phyloP scores from a whole-genome alignment of 164 flowering plant genomes.

The Vitis cinerea region DNA sequence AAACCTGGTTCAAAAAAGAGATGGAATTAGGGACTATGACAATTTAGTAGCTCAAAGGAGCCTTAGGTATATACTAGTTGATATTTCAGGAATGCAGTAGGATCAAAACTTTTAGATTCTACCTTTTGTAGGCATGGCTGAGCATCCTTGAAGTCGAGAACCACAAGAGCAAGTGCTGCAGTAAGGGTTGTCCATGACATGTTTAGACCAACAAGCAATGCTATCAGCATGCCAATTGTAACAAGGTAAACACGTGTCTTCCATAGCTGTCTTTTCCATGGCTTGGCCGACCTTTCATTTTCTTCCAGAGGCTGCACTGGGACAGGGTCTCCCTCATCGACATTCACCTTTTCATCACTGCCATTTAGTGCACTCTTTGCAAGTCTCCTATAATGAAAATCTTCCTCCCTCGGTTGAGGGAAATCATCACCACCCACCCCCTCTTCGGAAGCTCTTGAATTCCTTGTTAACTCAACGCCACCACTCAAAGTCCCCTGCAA shows the following conservation, averaged over 20 bases:
- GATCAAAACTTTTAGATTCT: neutral
- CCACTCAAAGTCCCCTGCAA: too few species aligned
- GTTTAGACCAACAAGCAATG: constrained; percentile 50
- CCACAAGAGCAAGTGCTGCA: constrained; percentile 60
- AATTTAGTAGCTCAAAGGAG: neutral
- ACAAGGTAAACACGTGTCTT: constrained; percentile 55
- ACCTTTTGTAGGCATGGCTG: constrained; percentile 57
- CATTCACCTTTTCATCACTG: constrained; percentile 6
- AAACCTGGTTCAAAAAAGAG: constrained; percentile 19
- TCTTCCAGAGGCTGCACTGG: constrained; percentile 16
- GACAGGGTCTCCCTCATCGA: too few species aligned
- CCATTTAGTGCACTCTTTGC: constrained; percentile 6
- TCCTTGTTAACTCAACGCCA: neutral
- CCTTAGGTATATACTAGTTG: neutral
- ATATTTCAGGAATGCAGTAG: too few species aligned
- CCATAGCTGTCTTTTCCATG: constrained; percentile 45
- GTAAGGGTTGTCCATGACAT: constrained; percentile 70
- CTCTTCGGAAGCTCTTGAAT: neutral
- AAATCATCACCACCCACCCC: too few species aligned
- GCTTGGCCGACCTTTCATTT: constrained; percentile 20
- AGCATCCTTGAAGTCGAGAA: constrained; percentile 70
- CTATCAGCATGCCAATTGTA: constrained; percentile 56
- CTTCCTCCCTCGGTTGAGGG: too few species aligned
- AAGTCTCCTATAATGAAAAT: constrained; percentile 12
- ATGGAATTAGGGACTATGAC: too few species aligned